Conservation (phyloP, 257 asterid genomes). For the Anisodus tanguticus region DNA sequence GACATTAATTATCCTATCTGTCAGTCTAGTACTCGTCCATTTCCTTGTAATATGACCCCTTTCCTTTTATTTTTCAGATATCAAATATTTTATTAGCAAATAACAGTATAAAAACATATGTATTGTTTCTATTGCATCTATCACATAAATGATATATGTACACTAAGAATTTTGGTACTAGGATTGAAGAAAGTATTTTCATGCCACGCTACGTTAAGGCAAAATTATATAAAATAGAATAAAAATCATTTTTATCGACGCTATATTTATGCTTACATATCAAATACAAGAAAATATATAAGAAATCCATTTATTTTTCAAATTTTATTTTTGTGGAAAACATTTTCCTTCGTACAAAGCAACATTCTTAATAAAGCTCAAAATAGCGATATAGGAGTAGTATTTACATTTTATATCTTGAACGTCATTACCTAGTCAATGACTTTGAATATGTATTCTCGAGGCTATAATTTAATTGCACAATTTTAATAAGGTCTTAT, state of each 20-base stretch:
- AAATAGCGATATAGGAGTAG: too few species aligned
- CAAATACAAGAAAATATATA: too few species aligned
- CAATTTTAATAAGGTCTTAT: background rate
- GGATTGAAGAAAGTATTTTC: too few species aligned
- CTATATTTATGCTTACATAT: background rate
- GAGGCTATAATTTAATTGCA: background rate
- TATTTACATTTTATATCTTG: background rate
- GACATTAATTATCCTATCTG: constrained; percentile 22
- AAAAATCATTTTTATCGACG: too few species aligned
- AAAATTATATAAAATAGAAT: background rate
- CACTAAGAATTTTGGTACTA: too few species aligned
- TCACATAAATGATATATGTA: too few species aligned
- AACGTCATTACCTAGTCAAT: background rate
- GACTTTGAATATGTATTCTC: background rate
- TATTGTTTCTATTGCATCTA: background rate
- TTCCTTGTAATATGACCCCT: background rate
- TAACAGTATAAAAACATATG: background rate
- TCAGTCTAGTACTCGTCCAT: constrained; percentile 7
- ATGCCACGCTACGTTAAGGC: background rate
- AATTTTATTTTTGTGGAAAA: too few species aligned
- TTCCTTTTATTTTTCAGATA: background rate
- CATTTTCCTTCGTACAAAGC: too few species aligned
- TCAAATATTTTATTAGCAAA: background rate
- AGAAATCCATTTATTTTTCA: too few species aligned
- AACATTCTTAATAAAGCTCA: too few species aligned